Evolutionary conservation across 306 rosid genomes (phyloP).

Genomic region (Cucurbita pepo): DNA sequence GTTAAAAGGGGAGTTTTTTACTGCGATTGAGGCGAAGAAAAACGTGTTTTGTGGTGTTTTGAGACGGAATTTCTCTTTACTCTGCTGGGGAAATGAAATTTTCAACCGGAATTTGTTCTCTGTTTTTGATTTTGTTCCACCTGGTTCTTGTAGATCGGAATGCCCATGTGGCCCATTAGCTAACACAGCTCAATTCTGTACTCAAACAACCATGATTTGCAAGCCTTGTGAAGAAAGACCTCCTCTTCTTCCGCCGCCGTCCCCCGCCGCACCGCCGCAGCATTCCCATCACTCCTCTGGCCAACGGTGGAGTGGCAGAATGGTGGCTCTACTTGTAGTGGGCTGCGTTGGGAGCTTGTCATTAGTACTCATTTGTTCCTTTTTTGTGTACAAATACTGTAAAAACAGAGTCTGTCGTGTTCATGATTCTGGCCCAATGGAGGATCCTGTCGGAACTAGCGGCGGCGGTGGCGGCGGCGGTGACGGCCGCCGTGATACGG

Average conservation of each 20-base stretch:
- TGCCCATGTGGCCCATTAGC: constrained; percentile 25
- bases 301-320: constrained; percentile 31
- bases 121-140: constrained; percentile 44
- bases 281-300: background rate
- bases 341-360: constrained; percentile 60
- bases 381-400: constrained; percentile 27
- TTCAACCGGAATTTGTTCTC: constrained; percentile 10
- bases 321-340: constrained; percentile 58
- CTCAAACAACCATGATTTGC: constrained; percentile 20
- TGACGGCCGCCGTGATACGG: background rate
- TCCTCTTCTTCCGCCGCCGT: background rate
- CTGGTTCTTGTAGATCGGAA: constrained; percentile 47
- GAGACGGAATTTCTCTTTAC: constrained; percentile 21
- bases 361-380: constrained; percentile 23
- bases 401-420: constrained; percentile 38
- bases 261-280: background rate
- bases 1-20: constrained; percentile 19
- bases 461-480: background rate
- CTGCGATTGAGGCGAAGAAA: constrained; percentile 37
- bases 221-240: constrained; percentile 6
- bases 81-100: constrained; percentile 54
- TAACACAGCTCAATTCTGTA: constrained; percentile 15
- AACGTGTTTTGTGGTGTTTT: constrained; percentile 55
- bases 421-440: constrained; percentile 77
- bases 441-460: background rate